phyloP scores from a whole-genome alignment of 371 early-diverging fungal genomes.

The Parasitella parasitica region DNA sequence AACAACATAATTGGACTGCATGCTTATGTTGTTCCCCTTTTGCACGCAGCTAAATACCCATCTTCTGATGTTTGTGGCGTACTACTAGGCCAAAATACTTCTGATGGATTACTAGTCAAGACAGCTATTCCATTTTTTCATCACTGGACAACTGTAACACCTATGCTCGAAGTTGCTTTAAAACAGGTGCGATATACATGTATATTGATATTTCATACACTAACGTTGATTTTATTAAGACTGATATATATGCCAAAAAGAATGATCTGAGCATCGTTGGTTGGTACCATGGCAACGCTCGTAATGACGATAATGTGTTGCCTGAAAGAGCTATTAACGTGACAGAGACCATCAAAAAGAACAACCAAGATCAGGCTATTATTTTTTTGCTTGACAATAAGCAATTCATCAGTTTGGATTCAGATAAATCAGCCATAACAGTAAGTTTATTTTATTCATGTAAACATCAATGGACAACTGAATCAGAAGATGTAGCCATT shows the following conservation, averaged over 20 bases:
- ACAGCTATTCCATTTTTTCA: conserved; percentile 82
- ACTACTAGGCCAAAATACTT: conserved; percentile 50
- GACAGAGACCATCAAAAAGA: conserved; percentile 49
- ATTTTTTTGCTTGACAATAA: conserved; percentile 49
- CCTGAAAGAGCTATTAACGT: conserved; percentile 53
- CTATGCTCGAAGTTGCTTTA: conserved; percentile 78
- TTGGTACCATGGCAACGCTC: conserved; percentile 63
- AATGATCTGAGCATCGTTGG: conserved; percentile 56
- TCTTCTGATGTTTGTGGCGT: conserved; percentile 70
- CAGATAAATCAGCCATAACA: conserved; percentile 25
- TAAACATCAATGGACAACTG: not conserved
- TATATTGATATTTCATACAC: not conserved
- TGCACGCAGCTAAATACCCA: conserved; percentile 85
- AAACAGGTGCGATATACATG: conserved; percentile 59
- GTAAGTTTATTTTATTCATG: conserved; percentile 22
- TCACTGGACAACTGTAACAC: conserved; percentile 73
- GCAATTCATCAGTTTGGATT: conserved; percentile 18
- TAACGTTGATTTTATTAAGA: conserved; percentile 24
- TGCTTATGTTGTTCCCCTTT: conserved; percentile 72
- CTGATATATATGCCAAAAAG: conserved; percentile 50
- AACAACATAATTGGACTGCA: conserved; percentile 16
- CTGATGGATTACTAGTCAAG: conserved; percentile 34
- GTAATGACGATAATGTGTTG: conserved; percentile 40
- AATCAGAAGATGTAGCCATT: conserved; percentile 33
- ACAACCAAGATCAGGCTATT: conserved; percentile 31